These are phyloP conservation scores for Cryptococcus sp. DNA, from an alignment of 1,284 basidiomycete species.

Conservation along the genomic window DNA sequence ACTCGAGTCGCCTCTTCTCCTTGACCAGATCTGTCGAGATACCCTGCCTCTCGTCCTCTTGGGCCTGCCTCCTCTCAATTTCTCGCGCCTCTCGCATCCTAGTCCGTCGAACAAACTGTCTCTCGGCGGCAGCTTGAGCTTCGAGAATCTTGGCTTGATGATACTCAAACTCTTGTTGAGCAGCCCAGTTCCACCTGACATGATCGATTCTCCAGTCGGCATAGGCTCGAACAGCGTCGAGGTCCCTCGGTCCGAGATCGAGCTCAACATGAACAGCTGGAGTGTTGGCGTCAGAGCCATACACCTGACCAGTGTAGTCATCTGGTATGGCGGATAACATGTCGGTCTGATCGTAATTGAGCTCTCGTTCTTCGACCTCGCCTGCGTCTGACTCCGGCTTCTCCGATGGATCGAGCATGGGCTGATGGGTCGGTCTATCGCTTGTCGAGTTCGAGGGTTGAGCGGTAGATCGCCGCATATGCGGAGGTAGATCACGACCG, in stretches of 20 bases:
- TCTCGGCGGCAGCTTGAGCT: constrained; percentile 11
- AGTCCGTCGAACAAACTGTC: constrained; percentile 10
- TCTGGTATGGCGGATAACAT: too few species aligned
- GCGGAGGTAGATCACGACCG: too few species aligned
- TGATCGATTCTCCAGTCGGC: not conserved
- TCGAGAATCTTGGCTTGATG: constrained; percentile 13
- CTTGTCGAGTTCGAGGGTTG: too few species aligned
- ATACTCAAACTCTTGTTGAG: constrained; percentile 12
- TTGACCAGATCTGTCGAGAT: constrained; percentile 6
- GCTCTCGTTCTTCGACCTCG: too few species aligned
- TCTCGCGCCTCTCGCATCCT: constrained; percentile 10
- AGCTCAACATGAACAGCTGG: too few species aligned
- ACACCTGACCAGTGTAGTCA: too few species aligned
- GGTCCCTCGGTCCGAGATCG: not conserved
- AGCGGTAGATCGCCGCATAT: too few species aligned
- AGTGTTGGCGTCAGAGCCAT: too few species aligned
- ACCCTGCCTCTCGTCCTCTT: constrained; percentile 11
- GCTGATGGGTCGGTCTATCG: too few species aligned
- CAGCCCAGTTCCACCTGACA: constrained; percentile 1
- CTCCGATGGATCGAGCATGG: too few species aligned
- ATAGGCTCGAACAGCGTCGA: not conserved
- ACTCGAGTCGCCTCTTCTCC: constrained; percentile 15
- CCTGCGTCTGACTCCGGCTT: too few species aligned
- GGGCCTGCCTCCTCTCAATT: constrained; percentile 8
- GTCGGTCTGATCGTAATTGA: too few species aligned